Base-by-base conservation (phyloP, 495 filamentous ascomycete genomes). In the Thozetella sp. region DNA sequence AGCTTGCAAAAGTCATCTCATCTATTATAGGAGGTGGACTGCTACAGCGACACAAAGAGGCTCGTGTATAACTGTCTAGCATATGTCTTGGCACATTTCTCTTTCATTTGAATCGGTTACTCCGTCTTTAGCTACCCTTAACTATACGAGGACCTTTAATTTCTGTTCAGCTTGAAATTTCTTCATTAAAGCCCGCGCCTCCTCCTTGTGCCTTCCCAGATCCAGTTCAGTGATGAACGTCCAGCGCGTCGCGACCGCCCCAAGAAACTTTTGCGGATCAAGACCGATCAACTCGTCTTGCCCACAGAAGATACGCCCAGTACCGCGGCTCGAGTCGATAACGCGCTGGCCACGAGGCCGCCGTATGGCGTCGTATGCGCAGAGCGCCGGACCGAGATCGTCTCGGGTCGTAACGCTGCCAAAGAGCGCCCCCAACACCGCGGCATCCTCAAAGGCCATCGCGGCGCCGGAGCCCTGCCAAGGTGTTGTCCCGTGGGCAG, bases 401-500 rank as follows among this genome's bases (percentile, higher is more conserved):
- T 6, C 30, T 6, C 9, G 6, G 6, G 30, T 37, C 30, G 6
- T 6, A 6, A 17, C 30, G 30, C 17, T 6, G 30, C 30, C 30
- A 17, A 37, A 17, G 9, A 37, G 17, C 9, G 30, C 30, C 9
- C 9, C 6, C 30, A 76, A 55, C 20, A 73, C 55, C 22, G 60
- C 65, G 0, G 64, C 70, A 57, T 75, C 73, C 57, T 76, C 73
- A n/a, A 75, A 61, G 1, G 72, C 70, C 45, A 75, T 70, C 9
- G 56, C 65, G 0, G 62, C 71, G 9, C 70, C 73, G 20, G 67
- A 58, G 11, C 64, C 73, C 34, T 72, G 66, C 11, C 54, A 64
- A 0, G 66, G 70, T 0, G 60, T 45, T 59, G 68, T 67, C 19
- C 70, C 66, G 60, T 76, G 73, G 0, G 73, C 73, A 3, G 73